Evolutionary conservation across 345 rosid species (phyloP).

Genomic region (Carallia brachiata): DNA sequence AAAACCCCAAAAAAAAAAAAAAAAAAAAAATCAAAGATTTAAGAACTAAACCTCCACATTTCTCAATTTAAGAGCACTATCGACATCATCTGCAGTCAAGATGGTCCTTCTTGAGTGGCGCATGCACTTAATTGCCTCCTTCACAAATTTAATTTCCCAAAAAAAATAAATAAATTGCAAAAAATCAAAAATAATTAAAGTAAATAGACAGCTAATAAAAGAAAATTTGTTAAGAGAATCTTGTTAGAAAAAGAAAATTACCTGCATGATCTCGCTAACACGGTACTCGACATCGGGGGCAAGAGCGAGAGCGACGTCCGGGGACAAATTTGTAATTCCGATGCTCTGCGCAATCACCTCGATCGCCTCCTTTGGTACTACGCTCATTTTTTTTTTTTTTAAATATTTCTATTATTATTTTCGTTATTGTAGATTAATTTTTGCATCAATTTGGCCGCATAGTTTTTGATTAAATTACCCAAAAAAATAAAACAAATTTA

Average conservation of each 20-base stretch:
- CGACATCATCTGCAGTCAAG: constrained; percentile 67
- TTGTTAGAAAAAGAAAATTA: constrained; percentile 2
- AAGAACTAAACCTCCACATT: constrained; percentile 61
- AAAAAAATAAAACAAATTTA: too few species aligned
- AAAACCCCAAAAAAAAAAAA: background rate
- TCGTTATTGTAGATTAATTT: too few species aligned
- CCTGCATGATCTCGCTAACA: constrained; percentile 89
- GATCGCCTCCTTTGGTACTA: constrained; percentile 71
- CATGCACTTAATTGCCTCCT: constrained; percentile 95
- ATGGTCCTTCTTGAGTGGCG: constrained; percentile 72
- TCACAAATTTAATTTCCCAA: too few species aligned
- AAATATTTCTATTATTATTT: too few species aligned
- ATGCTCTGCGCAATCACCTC: constrained; percentile 87
- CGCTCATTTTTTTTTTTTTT: constrained; percentile 31
- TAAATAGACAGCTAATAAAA: background rate
- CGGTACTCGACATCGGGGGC: constrained; percentile 89
- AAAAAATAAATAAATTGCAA: background rate
- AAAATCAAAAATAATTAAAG: background rate
- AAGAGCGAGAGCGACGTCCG: constrained; percentile 62
- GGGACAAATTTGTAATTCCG: constrained; percentile 63
- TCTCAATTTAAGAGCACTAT: constrained; percentile 66
- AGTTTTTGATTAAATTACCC: too few species aligned
- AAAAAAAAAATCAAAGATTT: background rate
- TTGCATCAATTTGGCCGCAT: too few species aligned
- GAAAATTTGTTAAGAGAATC: background rate